Conservation (phyloP, 495 filamentous ascomycete genomes). For the Aspergillus steynii region DNA sequence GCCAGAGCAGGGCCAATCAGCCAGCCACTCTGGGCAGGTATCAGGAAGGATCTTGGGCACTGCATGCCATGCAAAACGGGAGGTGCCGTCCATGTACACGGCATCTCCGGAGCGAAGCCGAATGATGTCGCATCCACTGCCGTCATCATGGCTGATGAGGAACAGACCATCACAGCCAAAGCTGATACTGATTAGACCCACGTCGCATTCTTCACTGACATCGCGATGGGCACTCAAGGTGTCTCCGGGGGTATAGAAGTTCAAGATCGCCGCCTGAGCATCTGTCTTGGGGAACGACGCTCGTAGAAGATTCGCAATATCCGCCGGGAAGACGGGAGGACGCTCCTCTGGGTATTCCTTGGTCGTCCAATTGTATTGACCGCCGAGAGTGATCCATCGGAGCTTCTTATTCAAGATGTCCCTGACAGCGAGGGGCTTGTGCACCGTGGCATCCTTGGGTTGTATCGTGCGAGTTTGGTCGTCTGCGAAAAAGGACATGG, state of each 20-base stretch:
- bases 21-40: slow-evolving; percentile 75
- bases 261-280: slow-evolving; percentile 87
- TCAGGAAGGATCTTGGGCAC: slow-evolving; percentile 77
- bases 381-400: slow-evolving; percentile 90
- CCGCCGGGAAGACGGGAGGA: slow-evolving; percentile 73
- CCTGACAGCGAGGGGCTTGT: slow-evolving; percentile 67
- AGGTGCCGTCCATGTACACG: slow-evolving; percentile 76
- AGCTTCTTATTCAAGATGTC: slow-evolving; percentile 73
- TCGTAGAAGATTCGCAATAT: slow-evolving; percentile 65
- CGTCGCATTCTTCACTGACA: slow-evolving; percentile 76
- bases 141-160: slow-evolving; percentile 43
- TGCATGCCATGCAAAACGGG: slow-evolving; percentile 90
- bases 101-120: slow-evolving; percentile 77
- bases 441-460: slow-evolving; percentile 65
- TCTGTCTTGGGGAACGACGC: slow-evolving; percentile 68
- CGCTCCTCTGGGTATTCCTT: slow-evolving; percentile 69
- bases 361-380: slow-evolving; percentile 91
- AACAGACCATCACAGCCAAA: slow-evolving; percentile 89
- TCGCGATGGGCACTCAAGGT: slow-evolving; percentile 87
- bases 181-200: slow-evolving; percentile 77
- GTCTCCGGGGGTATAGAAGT: slow-evolving; percentile 85
- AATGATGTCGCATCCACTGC: slow-evolving; percentile 55
- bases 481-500: slow-evolving; percentile 52
- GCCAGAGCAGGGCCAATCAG: slow-evolving; percentile 64
- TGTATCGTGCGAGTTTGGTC: slow-evolving; percentile 37